Base-by-base conservation (phyloP, 2,329 filamentous ascomycete genomes). In the Arthrocladium fulminans region DNA sequence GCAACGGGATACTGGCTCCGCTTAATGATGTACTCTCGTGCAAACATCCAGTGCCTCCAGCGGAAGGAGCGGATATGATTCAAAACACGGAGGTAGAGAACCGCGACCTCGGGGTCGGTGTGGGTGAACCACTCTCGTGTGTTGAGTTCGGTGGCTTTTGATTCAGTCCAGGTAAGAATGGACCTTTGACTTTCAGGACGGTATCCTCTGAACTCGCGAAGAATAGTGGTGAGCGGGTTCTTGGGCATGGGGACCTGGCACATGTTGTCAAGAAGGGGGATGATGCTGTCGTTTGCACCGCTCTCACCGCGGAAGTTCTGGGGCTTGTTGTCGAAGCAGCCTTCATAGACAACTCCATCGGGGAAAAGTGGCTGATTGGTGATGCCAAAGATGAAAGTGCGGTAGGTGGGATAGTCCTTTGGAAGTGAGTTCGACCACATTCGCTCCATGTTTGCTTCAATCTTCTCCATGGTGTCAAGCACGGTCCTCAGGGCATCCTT, bases 311-410 rank as follows among this genome's bases (percentile, higher is more conserved):
- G 83, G 77, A 96, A 96, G 48, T 77, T 83, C 64, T 88, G 70
- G 3, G 86, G 84, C 62, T 85, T 73, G 55, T 83, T 83, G 52
- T 57, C 55, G 22, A 49, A 52, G 10, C 90, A 78, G 7, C 88
- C 88, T 64, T 94, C 84, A 65, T 96, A 96, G 40, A 94, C 69
- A 6, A 96, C 90, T 7, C 90, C 90, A 54, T 89, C 73, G 7
- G 89, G 89, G 67, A 96, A 96, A 88, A 96, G 95, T 60, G 81
- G 83, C 68, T 96, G 89, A 41, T 80, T 84, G 1, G 88, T 94
- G 67, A 96, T 95, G 59, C 90, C 90, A 62, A 95, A 95, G 70
- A 96, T 96, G 73, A 96, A 96, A 9, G 90, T 94, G 34, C 89
- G 84, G 78, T 95, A 96, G 57, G 79, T 84, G 51, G 85, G 87